phyloP scores from a whole-genome alignment of 169 alveolate species.

The Babesia divergens region DNA sequence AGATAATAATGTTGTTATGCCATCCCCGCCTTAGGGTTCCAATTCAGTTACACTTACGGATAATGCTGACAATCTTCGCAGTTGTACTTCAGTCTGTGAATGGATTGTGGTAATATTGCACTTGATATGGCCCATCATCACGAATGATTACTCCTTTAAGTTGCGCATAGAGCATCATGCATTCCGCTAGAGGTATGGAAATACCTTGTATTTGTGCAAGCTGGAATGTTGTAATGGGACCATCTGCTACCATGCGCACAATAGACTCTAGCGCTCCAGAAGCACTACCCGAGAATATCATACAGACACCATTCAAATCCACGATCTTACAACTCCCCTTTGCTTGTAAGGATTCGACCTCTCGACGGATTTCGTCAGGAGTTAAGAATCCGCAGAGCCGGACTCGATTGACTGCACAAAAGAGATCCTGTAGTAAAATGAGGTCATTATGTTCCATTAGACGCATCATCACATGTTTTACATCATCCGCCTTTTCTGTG shows the following conservation, averaged over 20 bases:
- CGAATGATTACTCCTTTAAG: constrained; percentile 38
- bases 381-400: constrained; percentile 17
- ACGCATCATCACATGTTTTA: not conserved
- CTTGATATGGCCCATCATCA: constrained; percentile 30
- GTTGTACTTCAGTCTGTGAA: not conserved
- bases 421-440: constrained; percentile 48
- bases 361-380: constrained; percentile 23
- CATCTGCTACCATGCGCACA: not conserved
- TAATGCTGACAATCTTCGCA: not conserved
- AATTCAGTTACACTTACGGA: not conserved
- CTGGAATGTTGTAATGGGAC: constrained; percentile 23
- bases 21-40: not conserved
- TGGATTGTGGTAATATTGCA: constrained; percentile 30
- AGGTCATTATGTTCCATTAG: constrained; percentile 16
- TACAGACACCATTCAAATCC: constrained; percentile 20
- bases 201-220: constrained; percentile 8
- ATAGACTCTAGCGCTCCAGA: not conserved
- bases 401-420: constrained; percentile 43
- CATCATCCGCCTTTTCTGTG: not conserved
- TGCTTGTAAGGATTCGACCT: constrained; percentile 18
- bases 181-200: constrained; percentile 40
- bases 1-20: not conserved
- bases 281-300: not conserved
- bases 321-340: constrained; percentile 12
- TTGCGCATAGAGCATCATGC: constrained; percentile 39